Base-by-base conservation (phyloP, 371 early-diverging fungal species). In the Mucor lusitanicus region DNA sequence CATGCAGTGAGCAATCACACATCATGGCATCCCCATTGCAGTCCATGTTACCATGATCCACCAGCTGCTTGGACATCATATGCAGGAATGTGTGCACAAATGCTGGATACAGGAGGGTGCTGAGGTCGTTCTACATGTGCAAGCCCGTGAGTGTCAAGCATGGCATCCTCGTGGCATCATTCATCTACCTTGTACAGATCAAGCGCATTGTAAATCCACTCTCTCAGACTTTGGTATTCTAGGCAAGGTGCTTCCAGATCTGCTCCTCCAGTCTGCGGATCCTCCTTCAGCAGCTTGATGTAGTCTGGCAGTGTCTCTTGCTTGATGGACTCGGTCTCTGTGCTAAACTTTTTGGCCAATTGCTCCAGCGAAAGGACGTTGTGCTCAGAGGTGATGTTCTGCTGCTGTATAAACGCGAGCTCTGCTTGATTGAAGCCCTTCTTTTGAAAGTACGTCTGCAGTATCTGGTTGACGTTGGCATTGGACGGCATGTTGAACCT, bases 1-100 rank as follows among this genome's bases (percentile, higher is more conserved):
- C 23, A 53, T 53, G 53, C 27, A 53, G 27, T 53, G 15, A 53
- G 53, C 13, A 25, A 39, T n/a, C 25, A 28, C 42, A 50, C 27
- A 48, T 17, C n/a, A n/a, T n/a, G n/a, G 7, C 19, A 30, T 11
- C 3, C 13, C 23, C 1, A 25, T 13, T 9, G 3, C 13, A 50
- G 8, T 13, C 33, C 21, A 37, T 25, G 32, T 32, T 79, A 91
- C 95, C 92, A 84, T 94, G 83, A 35, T 90, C 86, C 12, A 70
- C 71, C 63, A 84, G 68, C 59, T 80, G 81, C 62, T 85, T 85
- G 25, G 75, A 77, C 15, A 97, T 85, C 58, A 99, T 79, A 70
- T 99, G 97, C 53, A 99, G 83, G 78, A 95, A 99, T 30, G 90
- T 85, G 75, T 99, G 96, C 5, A 98, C 90, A 77, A 97, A 99